phyloP scores from a whole-genome alignment of 352 stramenopile species.

The Globisporangium sylvaticum region DNA sequence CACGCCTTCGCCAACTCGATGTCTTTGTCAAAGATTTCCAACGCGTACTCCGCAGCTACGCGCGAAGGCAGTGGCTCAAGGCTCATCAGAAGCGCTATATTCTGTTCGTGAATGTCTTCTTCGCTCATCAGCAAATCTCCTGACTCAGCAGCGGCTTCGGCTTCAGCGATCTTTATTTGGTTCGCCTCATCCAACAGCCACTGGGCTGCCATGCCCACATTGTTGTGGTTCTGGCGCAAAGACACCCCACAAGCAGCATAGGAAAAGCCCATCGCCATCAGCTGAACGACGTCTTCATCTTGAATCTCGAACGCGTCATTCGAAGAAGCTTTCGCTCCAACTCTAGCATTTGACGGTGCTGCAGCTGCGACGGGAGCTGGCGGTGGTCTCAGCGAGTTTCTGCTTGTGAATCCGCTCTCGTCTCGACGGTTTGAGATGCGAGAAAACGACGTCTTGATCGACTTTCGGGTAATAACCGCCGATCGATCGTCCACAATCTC shows the following conservation, averaged over 20 bases:
- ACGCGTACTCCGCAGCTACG: conserved; percentile 51
- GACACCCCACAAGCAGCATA: conserved; percentile 73
- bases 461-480: conserved; percentile 57
- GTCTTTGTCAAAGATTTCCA: conserved; percentile 64
- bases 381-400: conserved; percentile 34
- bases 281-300: conserved; percentile 83
- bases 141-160: conserved; percentile 47
- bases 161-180: conserved; percentile 59
- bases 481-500: conserved; percentile 39
- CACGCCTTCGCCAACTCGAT: conserved; percentile 59
- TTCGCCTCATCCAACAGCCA: conserved; percentile 84
- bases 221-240: conserved; percentile 60
- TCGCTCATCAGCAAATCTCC: conserved; percentile 51
- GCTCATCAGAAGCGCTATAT: conserved; percentile 72
- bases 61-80: conserved; percentile 46
- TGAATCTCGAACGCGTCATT: conserved; percentile 32
- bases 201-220: conserved; percentile 69
- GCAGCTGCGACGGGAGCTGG: conserved; percentile 29
- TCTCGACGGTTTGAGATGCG: conserved; percentile 35
- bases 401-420: conserved; percentile 15
- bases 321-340: not conserved
- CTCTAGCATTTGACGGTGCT: not conserved
- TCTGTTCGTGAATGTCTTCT: conserved; percentile 64
- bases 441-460: conserved; percentile 68
- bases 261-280: conserved; percentile 89